Conservation (phyloP, 345 rosid species). For the Eucalyptus cladocalyx region DNA sequence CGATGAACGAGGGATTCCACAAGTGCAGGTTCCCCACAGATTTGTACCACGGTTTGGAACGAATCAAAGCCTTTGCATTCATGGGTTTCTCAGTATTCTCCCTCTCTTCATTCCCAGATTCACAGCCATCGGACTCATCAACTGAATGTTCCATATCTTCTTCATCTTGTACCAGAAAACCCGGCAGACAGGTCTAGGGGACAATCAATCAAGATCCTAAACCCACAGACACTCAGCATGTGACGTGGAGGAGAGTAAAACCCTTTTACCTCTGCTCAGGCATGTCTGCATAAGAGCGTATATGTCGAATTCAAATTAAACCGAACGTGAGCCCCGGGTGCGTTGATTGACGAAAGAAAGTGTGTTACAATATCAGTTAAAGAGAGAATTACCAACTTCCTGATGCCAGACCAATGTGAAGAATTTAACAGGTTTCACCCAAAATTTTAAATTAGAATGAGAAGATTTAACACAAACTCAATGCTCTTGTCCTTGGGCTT, state of each 20-base stretch:
- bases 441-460: background rate
- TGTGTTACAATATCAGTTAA: background rate
- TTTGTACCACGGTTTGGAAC: background rate
- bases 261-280: constrained; percentile 52
- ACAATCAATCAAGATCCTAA: constrained; percentile 64
- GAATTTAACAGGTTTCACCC: background rate
- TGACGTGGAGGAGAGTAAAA: constrained; percentile 8
- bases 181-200: constrained; percentile 68
- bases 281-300: constrained; percentile 3
- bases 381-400: constrained; percentile 46
- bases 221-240: constrained; percentile 38
- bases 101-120: constrained; percentile 18
- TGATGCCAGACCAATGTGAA: constrained; percentile 3
- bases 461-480: background rate
- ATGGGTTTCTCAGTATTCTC: background rate
- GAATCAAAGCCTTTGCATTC: background rate
- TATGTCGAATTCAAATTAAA: background rate
- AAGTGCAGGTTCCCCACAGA: background rate
- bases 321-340: background rate
- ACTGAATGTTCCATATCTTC: constrained; percentile 6
- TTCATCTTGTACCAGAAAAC: background rate
- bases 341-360: background rate
- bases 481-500: background rate
- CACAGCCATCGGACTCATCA: constrained; percentile 1
- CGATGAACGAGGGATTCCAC: background rate